phyloP scores from a whole-genome alignment of 139 green algal genomes.

The Micromonas commoda region DNA sequence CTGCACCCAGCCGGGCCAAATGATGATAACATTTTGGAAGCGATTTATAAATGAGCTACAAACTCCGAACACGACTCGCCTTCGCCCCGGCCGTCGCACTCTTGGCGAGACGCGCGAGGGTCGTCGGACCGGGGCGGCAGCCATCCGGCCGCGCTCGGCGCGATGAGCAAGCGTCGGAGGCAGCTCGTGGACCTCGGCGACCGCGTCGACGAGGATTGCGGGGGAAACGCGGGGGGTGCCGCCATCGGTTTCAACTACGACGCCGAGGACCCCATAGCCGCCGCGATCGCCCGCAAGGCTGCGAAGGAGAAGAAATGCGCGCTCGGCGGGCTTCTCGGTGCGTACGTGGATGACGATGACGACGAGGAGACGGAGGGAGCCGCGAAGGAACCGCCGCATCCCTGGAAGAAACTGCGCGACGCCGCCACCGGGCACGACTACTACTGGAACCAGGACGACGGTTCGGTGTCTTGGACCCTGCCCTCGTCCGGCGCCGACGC shows the following conservation, averaged over 20 bases:
- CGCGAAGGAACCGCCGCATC: conserved; percentile 45
- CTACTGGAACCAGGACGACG: conserved; percentile 76
- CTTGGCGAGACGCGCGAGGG: no score
- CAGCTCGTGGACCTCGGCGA: neutral
- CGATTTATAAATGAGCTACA: no score
- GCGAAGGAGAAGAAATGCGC: no score
- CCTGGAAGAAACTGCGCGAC: conserved; percentile 53
- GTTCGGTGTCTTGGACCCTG: conserved; percentile 46
- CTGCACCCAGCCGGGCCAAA: no score
- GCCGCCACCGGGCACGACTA: conserved; percentile 49
- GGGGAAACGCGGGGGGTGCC: neutral
- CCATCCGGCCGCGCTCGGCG: no score
- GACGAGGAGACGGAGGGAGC: neutral
- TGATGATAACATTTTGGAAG: no score
- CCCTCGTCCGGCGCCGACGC: neutral
- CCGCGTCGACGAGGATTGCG: neutral
- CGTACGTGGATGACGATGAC: neutral
- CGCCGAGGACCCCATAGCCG: neutral
- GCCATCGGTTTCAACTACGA: neutral
- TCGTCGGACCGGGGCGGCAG: no score
- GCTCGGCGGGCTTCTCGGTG: neutral
- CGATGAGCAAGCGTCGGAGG: neutral
- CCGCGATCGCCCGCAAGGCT: neutral
- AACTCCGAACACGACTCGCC: no score
- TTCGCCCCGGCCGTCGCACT: no score